phyloP scores from a whole-genome alignment of 768 basidiomycete species.

The Rhizopogon sp. region DNA sequence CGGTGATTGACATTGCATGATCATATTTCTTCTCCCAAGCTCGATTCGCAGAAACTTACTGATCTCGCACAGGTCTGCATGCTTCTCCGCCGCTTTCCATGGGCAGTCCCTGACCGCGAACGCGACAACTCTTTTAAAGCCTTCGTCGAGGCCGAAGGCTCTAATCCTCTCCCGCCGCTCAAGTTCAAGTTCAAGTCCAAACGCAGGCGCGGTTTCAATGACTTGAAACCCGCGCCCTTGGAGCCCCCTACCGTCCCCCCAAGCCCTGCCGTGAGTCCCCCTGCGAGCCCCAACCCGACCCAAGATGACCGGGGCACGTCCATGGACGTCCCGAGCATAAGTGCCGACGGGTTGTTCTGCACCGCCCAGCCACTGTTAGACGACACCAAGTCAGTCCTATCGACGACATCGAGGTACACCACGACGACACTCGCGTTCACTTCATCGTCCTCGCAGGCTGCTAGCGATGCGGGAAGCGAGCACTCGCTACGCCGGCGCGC shows the following conservation, averaged over 20 bases:
- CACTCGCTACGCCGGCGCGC: constrained; percentile 11
- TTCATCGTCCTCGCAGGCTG: constrained; percentile 2
- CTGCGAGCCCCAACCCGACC: background rate
- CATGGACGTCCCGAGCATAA: background rate
- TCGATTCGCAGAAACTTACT: background rate
- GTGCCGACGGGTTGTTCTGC: background rate
- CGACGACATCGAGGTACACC: background rate
- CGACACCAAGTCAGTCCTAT: constrained; percentile 12
- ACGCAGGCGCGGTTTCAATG: constrained; percentile 2
- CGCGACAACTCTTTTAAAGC: constrained; percentile 87
- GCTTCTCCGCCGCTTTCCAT: constrained; percentile 95
- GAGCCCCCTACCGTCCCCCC: background rate
- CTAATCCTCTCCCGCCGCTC: constrained; percentile 41
- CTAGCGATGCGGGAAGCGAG: constrained; percentile 11
- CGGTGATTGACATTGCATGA: background rate
- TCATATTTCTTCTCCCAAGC: too few relatives aligned
- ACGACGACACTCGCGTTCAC: constrained; percentile 10
- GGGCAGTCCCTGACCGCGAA: constrained; percentile 97
- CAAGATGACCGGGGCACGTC: background rate
- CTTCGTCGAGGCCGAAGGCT: constrained; percentile 91
- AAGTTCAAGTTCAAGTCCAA: constrained; percentile 8
- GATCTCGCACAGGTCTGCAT: constrained; percentile 55
- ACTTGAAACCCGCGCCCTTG: background rate
- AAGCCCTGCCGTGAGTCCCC: constrained; percentile 12
- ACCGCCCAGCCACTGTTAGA: constrained; percentile 1